Base-by-base conservation (phyloP, 495 filamentous ascomycete species). In the Gamarada debralockiae region DNA sequence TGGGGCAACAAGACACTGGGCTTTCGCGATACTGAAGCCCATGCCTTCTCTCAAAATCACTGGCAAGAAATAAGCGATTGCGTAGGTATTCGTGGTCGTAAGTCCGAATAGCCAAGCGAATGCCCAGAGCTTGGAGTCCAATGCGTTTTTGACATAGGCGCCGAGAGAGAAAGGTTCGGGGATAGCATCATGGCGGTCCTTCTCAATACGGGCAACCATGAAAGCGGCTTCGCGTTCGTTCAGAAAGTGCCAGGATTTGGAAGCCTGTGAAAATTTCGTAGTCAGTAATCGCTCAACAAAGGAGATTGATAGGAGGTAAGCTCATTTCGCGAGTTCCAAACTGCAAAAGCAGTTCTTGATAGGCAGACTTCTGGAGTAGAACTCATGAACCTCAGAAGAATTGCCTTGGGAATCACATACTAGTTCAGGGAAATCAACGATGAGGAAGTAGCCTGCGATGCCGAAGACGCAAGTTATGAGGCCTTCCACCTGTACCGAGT, bases 61-160 rank as follows among this genome's bases (percentile, higher is more conserved):
- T 22, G 84, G 83, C 14, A 87, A 66, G 70, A 85, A 86, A 68
- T 83, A 86, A 36, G 81, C 79, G 31, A 85, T 79, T 9, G 82
- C 77, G 60, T 86, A 85, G 22, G 77, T 73, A 55, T 78, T 73
- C 5, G 60, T 36, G 0, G 60, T 56, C 0, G 64, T 69, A 2
- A 70, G 21, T 1, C 61, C 60, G 43, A 61, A 74, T 0, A 74
- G 51, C 10, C 62, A 52, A 8, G 59, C 64, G 40, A 73, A 73
- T 0, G 22, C 67, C 81, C 82, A 86, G 51, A 86, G 76, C 66
- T 86, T 84, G 27, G 64, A 55, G 60, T 87, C 82, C 0, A 63
- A 17, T 0, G 69, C 76, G 0, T 73, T 71, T 8, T 58, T 49
- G 14, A 84, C 60, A 67, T 82, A 86, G 25, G 66, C 65, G 33